Conservation (phyloP, 257 asterid species). For the Gardenia jasminoides region DNA sequence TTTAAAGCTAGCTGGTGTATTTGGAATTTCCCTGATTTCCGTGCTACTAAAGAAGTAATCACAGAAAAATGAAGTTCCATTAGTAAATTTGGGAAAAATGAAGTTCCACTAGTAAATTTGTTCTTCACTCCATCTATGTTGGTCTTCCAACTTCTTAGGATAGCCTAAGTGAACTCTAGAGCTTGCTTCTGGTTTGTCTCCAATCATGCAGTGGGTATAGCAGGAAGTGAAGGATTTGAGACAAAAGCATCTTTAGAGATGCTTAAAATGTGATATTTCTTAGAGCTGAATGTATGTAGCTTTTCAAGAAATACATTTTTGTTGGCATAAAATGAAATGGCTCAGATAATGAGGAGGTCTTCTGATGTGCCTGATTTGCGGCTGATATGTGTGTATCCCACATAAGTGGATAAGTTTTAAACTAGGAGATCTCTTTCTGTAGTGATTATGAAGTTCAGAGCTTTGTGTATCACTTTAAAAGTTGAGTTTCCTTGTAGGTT, state of each 20-base stretch:
- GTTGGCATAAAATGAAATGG: background rate
- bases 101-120: background rate
- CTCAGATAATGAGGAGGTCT: background rate
- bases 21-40: background rate
- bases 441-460: background rate
- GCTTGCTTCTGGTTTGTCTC: conserved; percentile 5
- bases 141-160: background rate
- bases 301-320: background rate
- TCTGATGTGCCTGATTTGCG: background rate
- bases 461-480: background rate
- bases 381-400: background rate
- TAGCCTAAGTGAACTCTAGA: background rate
- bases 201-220: background rate
- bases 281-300: background rate
- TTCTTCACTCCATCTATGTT: background rate
- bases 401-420: background rate
- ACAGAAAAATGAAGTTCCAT: background rate
- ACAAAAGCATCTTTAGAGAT: background rate
- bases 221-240: background rate
- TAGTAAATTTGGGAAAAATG: background rate
- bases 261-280: background rate
- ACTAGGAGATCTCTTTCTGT: background rate
- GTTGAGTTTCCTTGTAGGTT: background rate
- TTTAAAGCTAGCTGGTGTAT: background rate
- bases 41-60: background rate